Evolutionary conservation across 306 rosid genomes (phyloP).

Genomic region (Delonix regia): DNA sequence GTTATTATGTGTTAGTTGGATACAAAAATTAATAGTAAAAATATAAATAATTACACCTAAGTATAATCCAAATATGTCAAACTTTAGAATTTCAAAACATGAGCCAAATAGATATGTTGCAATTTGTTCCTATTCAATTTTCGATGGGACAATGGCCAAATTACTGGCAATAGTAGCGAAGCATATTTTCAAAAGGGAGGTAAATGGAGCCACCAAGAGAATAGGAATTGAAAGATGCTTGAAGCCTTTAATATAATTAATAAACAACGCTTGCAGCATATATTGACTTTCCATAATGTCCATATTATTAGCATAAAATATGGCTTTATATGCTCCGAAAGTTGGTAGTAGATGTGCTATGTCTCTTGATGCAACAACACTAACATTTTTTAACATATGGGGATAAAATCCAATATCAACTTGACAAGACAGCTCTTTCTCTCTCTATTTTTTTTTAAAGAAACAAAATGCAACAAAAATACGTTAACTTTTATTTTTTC

Average conservation of each 20-base stretch:
- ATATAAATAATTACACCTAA: no score
- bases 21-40: no score
- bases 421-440: not conserved
- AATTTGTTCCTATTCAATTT: not conserved
- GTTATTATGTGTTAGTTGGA: no score
- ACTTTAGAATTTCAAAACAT: no score
- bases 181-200: not conserved
- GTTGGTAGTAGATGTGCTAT: not conserved
- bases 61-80: no score
- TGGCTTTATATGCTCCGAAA: not conserved
- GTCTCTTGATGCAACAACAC: slow-evolving; percentile 12
- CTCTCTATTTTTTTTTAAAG: no score
- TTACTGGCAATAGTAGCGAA: not conserved
- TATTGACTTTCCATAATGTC: not conserved
- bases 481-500: no score
- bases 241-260: no score
- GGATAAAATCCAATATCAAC: not conserved
- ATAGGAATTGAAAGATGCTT: not conserved
- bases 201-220: not conserved
- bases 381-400: not conserved
- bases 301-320: not conserved
- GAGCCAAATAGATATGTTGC: not conserved
- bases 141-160: not conserved
- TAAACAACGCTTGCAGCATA: not conserved
- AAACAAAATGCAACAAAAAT: no score